These are phyloP conservation scores for Dioscorea zingiberensis DNA, from an alignment of 106 monocot genomes.

Conservation along the genomic window DNA sequence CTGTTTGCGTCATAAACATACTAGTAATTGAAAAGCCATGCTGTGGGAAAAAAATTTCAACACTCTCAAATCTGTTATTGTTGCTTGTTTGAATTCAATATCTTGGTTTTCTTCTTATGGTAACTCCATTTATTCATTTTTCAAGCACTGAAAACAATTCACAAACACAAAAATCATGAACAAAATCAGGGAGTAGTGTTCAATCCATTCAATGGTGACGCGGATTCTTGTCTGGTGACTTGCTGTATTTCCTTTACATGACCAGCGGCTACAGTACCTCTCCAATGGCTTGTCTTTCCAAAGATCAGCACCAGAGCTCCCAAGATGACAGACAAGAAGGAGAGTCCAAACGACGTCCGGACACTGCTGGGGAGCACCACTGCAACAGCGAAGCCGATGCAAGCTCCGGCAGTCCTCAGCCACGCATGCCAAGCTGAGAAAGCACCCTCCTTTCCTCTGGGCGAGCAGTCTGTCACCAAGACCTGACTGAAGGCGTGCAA, in stretches of 20 bases:
- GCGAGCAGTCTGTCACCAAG: constrained; percentile 33
- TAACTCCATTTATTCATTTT: no score
- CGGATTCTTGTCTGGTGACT: no score
- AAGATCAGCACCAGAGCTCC: constrained; percentile 39
- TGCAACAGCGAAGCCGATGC: constrained; percentile 30
- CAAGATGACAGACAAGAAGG: constrained; percentile 24
- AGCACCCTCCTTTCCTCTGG: constrained; percentile 46
- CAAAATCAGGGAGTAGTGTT: background rate
- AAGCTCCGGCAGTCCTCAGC: constrained; percentile 23
- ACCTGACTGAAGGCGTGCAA: constrained; percentile 32
- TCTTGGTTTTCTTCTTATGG: no score
- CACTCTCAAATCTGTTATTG: no score
- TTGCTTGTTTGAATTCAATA: no score
- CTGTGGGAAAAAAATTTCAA: no score
- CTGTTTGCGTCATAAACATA: no score
- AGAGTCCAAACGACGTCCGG: constrained; percentile 21
- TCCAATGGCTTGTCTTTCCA: constrained; percentile 28
- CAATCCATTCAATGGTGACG: constrained; percentile 6
- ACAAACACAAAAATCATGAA: no score
- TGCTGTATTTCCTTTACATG: constrained; percentile 16
- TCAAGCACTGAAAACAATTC: no score
- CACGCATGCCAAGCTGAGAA: constrained; percentile 34
- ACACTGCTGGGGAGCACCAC: constrained; percentile 24
- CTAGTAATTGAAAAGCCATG: no score
- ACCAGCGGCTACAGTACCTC: constrained; percentile 19